Conservation (phyloP, 441 rosid species). For the Theobroma grandiflorum region DNA sequence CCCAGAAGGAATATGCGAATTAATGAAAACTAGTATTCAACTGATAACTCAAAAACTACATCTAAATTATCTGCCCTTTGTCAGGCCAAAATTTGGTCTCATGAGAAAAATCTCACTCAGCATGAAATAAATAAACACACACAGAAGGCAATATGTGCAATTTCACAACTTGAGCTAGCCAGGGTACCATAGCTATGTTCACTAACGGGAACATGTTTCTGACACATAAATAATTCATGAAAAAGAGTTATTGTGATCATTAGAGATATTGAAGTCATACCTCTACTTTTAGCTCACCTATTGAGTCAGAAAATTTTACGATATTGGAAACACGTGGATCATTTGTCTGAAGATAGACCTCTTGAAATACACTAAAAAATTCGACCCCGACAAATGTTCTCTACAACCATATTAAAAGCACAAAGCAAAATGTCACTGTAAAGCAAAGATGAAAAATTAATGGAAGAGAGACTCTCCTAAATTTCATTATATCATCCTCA, state of each 20-base stretch:
- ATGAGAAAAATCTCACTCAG: not conserved
- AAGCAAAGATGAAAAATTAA: not conserved
- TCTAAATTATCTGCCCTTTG: not conserved
- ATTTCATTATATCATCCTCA: not conserved
- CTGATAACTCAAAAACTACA: not conserved
- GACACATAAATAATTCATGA: not conserved
- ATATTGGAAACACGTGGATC: conserved; percentile 91
- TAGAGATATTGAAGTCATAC: conserved; percentile 45
- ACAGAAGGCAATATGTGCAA: conserved; percentile 4
- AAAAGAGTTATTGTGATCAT: not conserved
- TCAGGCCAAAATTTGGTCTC: not conserved
- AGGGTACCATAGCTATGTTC: not conserved
- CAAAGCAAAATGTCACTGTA: not conserved
- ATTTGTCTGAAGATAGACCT: conserved; percentile 69
- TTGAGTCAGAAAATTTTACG: conserved; percentile 77
- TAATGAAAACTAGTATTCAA: not conserved
- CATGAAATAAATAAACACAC: not conserved
- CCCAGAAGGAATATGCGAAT: not conserved
- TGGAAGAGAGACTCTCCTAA: not conserved
- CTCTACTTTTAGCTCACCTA: conserved; percentile 97
- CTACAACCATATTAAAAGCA: conserved; percentile 48
- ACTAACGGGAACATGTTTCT: not conserved
- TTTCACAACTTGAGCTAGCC: conserved; percentile 6
- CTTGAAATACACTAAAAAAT: conserved; percentile 87
- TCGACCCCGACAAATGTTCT: conserved; percentile 95